Conservation (phyloP, 2,329 filamentous ascomycete genomes). For the Escovopsis sp. region DNA sequence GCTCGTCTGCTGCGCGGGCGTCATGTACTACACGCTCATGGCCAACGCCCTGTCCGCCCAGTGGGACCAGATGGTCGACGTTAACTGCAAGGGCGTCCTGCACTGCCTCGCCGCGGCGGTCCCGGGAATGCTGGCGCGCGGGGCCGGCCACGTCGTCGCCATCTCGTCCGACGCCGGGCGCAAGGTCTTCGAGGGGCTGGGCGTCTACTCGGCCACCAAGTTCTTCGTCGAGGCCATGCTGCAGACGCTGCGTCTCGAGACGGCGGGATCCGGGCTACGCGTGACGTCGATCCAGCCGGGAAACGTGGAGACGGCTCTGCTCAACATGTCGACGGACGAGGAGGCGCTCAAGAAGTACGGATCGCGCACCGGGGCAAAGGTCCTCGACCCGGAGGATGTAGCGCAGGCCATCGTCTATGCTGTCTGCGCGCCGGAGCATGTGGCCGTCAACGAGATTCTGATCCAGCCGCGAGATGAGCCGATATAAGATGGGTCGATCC, state of each 20-base stretch:
- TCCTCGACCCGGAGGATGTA: constrained; percentile 59
- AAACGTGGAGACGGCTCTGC: constrained; percentile 58
- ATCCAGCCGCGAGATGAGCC: constrained; percentile 68
- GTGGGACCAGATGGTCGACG: constrained; percentile 71
- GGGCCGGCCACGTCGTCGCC: constrained; percentile 59
- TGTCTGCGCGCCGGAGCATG: constrained; percentile 57
- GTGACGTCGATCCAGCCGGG: constrained; percentile 67
- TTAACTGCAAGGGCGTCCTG: constrained; percentile 74
- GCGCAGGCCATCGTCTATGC: constrained; percentile 62
- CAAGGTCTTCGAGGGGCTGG: constrained; percentile 68
- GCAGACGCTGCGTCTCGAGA: constrained; percentile 62
- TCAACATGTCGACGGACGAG: constrained; percentile 59
- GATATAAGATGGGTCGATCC: constrained; percentile 29
- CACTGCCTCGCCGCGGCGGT: constrained; percentile 57
- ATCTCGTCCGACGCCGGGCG: constrained; percentile 73
- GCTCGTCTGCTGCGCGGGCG: constrained; percentile 65
- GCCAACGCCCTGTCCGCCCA: constrained; percentile 57
- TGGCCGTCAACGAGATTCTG: constrained; percentile 66
- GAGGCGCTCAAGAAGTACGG: constrained; percentile 71
- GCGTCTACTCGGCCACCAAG: constrained; percentile 71
- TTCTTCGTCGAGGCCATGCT: constrained; percentile 76
- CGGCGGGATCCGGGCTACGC: constrained; percentile 55
- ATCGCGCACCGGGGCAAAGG: constrained; percentile 58
- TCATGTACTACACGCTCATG: constrained; percentile 89
- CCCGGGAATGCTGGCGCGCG: constrained; percentile 55